Percentiles rank a stretch among this genome's conserved stretches.
Evolutionary conservation across 2,329 filamentous ascomycete species (phyloP).

Genomic region (Zelopaecilomyces penicillatus): DNA sequence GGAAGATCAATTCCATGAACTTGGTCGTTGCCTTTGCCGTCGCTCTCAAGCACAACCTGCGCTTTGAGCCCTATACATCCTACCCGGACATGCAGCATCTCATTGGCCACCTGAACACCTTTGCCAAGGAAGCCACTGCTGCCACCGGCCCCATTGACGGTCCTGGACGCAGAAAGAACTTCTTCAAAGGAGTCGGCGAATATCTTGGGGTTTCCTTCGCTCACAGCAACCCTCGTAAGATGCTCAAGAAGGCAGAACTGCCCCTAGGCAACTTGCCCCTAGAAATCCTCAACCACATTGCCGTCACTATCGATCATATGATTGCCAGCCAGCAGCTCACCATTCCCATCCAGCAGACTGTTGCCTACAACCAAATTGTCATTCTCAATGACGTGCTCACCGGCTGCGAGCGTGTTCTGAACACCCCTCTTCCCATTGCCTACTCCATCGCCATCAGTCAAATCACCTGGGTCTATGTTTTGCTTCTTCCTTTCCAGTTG

Average conservation of each 20-base stretch:
- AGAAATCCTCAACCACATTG: constrained; percentile 68
- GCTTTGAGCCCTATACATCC: constrained; percentile 72
- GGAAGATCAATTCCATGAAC: constrained; percentile 68
- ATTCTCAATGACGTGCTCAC: constrained; percentile 64
- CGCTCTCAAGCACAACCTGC: constrained; percentile 71
- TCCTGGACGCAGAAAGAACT: constrained; percentile 32
- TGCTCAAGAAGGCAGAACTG: constrained; percentile 61
- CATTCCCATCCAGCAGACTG: constrained; percentile 50
- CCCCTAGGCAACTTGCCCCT: constrained; percentile 77
- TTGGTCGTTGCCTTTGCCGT: constrained; percentile 70
- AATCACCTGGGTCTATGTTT: constrained; percentile 78
- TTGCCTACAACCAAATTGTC: constrained; percentile 52
- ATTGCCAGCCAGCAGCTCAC: constrained; percentile 47
- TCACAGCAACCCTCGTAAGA: constrained; percentile 68
- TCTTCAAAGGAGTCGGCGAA: constrained; percentile 59
- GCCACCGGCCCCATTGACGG: constrained; percentile 26
- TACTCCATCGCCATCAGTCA: constrained; percentile 80
- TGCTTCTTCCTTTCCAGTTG: constrained; percentile 76
- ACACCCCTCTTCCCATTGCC: constrained; percentile 72
- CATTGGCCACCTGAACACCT: constrained; percentile 65
- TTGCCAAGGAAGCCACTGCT: constrained; percentile 49
- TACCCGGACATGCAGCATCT: constrained; percentile 67
- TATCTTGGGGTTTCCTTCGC: constrained; percentile 72
- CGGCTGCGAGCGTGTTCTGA: constrained; percentile 68
- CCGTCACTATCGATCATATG: constrained; percentile 55